Percentiles rank a stretch among this genome's conserved stretches.
Evolutionary conservation across 2,329 filamentous ascomycete species (phyloP).

Genomic region (Paradendryphiella salina): DNA sequence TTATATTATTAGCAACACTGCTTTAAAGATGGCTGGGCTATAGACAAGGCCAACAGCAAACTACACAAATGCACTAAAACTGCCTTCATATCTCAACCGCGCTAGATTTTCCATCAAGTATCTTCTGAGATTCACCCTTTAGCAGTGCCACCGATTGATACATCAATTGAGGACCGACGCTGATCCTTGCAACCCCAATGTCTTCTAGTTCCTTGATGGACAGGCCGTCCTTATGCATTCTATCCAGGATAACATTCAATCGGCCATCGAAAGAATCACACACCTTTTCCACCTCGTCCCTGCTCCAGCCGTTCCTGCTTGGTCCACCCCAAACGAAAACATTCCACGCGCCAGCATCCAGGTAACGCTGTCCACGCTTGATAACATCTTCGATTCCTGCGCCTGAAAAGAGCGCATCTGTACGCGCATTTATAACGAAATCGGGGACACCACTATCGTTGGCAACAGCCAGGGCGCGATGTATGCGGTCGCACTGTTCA

Average conservation of each 20-base stretch:
- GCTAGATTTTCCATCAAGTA: conserved; percentile 20
- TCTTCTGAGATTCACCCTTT: conserved; percentile 22
- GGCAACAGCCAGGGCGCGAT: conserved; percentile 50
- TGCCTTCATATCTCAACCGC: no score
- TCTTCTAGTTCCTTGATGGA: conserved; percentile 31
- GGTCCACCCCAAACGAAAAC: conserved; percentile 64
- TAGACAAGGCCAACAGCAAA: no score
- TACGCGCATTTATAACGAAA: conserved; percentile 57
- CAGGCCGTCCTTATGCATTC: conserved; percentile 23
- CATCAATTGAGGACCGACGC: conserved; percentile 40
- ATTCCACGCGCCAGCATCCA: conserved; percentile 61
- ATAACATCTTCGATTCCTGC: conserved; percentile 55
- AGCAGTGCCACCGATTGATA: conserved; percentile 16
- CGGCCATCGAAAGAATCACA: conserved; percentile 28
- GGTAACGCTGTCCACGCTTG: conserved; percentile 58
- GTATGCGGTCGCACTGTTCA: conserved; percentile 56
- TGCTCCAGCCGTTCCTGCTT: conserved; percentile 40
- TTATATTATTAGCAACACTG: no score
- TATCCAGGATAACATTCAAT: conserved; percentile 36
- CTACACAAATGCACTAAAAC: no score
- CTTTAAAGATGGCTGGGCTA: no score
- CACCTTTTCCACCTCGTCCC: conserved; percentile 30
- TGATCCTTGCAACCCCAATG: conserved; percentile 41
- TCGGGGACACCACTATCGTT: conserved; percentile 52
- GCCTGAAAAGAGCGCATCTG: conserved; percentile 56